phyloP scores from a whole-genome alignment of 2,329 filamentous ascomycete genomes.

The Penicillium corylophilum region DNA sequence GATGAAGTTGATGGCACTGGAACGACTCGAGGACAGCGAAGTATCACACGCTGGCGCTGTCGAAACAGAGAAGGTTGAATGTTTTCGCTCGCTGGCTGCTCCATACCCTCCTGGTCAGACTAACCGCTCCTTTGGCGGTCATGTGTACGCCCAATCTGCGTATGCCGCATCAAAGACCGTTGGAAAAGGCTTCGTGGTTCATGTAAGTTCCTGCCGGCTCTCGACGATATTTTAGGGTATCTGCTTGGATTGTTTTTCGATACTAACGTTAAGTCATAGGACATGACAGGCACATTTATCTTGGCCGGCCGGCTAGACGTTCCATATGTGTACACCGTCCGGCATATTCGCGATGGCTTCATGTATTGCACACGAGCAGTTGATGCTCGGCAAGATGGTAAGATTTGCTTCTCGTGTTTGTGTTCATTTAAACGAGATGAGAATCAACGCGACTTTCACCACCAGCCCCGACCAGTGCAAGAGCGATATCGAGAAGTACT shows the following conservation, averaged over 20 bases:
- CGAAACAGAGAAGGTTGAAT: conserved; percentile 29
- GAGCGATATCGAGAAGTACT: conserved; percentile 32
- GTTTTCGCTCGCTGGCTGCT: conserved; percentile 28
- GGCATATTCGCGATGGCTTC: conserved; percentile 51
- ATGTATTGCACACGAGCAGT: conserved; percentile 55
- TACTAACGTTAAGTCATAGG: conserved; percentile 30
- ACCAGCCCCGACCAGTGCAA: conserved; percentile 32
- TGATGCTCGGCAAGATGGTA: conserved; percentile 51
- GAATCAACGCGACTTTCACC: conserved; percentile 24
- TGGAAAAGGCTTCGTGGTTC: conserved; percentile 49
- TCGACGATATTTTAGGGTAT: neutral
- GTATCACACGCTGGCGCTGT: conserved; percentile 4
- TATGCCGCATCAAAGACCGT: conserved; percentile 59
- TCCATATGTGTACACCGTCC: conserved; percentile 53
- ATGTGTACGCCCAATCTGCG: conserved; percentile 58
- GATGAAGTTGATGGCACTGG: conserved; percentile 33
- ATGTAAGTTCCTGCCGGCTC: conserved; percentile 40
- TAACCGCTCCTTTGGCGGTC: conserved; percentile 53
- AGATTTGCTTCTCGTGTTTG: conserved; percentile 53
- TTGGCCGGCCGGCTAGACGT: conserved; percentile 47
- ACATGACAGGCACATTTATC: conserved; percentile 55
- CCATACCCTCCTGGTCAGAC: conserved; percentile 46
- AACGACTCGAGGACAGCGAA: conserved; percentile 23
- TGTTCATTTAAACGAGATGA: conserved; percentile 54
- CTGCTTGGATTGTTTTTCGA: neutral